These are phyloP conservation scores for Macrophomina phaseolina DNA, from an alignment of 2,329 filamentous ascomycete genomes.

Conservation along the genomic window DNA sequence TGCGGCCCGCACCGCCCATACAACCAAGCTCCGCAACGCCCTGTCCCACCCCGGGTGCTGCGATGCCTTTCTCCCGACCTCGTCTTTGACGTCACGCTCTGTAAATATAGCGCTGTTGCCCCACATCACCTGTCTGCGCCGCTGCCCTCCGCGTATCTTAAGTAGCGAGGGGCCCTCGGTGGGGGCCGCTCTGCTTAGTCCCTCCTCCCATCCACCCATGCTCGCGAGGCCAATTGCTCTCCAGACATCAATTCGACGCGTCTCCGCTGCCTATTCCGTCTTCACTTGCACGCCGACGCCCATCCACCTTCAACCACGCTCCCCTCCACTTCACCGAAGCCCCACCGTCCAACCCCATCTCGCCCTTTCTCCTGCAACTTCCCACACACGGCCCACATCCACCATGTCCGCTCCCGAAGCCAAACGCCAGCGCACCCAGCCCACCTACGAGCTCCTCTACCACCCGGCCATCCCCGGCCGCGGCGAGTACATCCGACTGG, in stretches of 20 bases:
- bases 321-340: not conserved
- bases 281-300: not conserved
- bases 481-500: conserved; percentile 74
- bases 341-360: not conserved
- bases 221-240: conserved; percentile 17
- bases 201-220: not conserved
- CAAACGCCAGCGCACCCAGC: conserved; percentile 41
- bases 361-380: not conserved
- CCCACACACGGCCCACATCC: conserved; percentile 3
- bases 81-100: conserved; percentile 5
- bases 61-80: not conserved
- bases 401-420: conserved; percentile 30
- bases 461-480: conserved; percentile 75
- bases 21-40: conserved; percentile 4
- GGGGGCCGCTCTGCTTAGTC: no score
- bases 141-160: not conserved
- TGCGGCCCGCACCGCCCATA: not conserved
- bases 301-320: not conserved
- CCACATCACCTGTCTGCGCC: not conserved
- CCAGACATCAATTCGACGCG: not conserved
- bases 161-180: not conserved
- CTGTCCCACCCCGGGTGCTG: conserved; percentile 5
- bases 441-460: conserved; percentile 70
- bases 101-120: not conserved
- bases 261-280: not conserved